Base-by-base conservation (phyloP, 2,329 filamentous ascomycete genomes). In the Ophiostoma himal-ulmi region DNA sequence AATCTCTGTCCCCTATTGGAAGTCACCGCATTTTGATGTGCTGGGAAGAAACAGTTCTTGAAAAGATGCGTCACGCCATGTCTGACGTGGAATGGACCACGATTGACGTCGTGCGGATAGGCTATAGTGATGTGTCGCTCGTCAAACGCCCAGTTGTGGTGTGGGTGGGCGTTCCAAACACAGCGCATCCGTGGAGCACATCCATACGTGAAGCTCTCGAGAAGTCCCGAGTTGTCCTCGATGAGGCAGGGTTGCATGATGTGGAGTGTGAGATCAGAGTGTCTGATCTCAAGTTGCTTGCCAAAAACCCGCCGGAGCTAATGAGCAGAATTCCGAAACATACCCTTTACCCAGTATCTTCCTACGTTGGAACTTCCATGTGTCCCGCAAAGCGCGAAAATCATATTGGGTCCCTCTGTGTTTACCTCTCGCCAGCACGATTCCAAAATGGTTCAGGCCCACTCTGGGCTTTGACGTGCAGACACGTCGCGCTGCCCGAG, bases 191-290 rank as follows among this genome's bases (percentile, higher is more conserved):
- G 14, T 64, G 60, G 60, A 64, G 8, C 7, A 11, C 60, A 36
- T 13, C 30, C 11, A 26, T 64, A 30, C 14, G 60, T 11, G 30
- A 36, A 20, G 60, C 60, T 36, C 60, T 64, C 8, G 34, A 36
- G 14, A 64, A 7, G 30, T 64, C 22, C 17, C 60, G 60, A 17
- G 17, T 3, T 11, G 17, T 64, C 30, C 17, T 64, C 6, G 60
- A 64, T 26, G 11, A 64, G 30, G 60, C 30, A 11, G 60, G 60
- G 2, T 26, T 64, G 30, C 60, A 1, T 5, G 60, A 64, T 17
- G 60, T 64, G 1, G 60, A 64, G 60, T 64, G 60, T 17, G 60
- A 64, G 60, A 64, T 64, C 30, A 34, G 60, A 37, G 60, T 26
- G 30, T 34, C 60, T 36, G 26, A 36, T 30, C 8, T 60, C 8